Evolutionary conservation across 495 filamentous ascomycete genomes (phyloP), one percentile per base, ranked within the genome.

Genomic region (Physcia stellaris): DNA sequence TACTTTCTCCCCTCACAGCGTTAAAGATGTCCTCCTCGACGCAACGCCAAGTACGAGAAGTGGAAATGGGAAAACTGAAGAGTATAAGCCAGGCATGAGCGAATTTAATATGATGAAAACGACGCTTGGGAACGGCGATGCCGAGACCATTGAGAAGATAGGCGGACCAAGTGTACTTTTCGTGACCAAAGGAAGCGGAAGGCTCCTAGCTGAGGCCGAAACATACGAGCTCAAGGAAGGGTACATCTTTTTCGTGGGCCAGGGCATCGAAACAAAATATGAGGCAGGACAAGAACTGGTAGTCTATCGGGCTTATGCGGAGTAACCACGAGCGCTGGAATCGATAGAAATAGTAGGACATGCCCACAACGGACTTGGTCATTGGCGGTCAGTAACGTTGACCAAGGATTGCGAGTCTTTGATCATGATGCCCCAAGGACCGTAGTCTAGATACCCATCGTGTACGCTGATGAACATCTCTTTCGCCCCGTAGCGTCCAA

Each of bases 31-130:
- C 0, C 49, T 70, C 17, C 49, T 86, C 17, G 50, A 52, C 4
- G 50, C 60, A n/a, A 46, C 58, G 27, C 57, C 57, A 48, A 73
- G 58, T 24, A 60, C 62, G 2, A 70, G 67, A 48, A 67, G 75
- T n/a, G 54, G 59, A 47, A 56, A 64, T 24, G 74, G 73, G 0
- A 72, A 66, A 58, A 78, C 76, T 22, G 63, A 64, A 24, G 62
- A 70, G 6, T 83, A 79, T 45, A 66, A 60, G 41, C 79, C 82
- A 6, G 79, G 80, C 0, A 71, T 83, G 53, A 70, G 68, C 38
- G 81, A 88, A 54, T 86, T 86, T 48, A 69, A 77, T 39, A 67
- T 86, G 47, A 53, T 86, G 27, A 68, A 65, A 26, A 76, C 70
- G 7, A 65, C 64, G 29, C 57, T 86, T 12, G 60, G 59, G 2